Evolutionary conservation across 768 basidiomycete genomes (phyloP).

Genomic region (Kwoniella europaea): DNA sequence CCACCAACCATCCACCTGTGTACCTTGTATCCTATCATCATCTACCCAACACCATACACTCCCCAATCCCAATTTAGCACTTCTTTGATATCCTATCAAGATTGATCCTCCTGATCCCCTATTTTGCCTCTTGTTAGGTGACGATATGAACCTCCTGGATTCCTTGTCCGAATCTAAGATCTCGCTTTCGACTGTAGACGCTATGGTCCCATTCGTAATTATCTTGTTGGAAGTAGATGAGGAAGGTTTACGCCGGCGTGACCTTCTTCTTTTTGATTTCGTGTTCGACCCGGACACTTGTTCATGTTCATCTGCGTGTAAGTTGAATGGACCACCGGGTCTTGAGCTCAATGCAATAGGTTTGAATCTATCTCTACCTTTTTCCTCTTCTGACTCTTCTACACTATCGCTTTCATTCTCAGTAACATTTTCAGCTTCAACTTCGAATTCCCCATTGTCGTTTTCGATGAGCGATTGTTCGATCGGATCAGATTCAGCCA

Average conservation of each 20-base stretch:
- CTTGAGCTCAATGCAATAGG: slow-evolving; percentile 22
- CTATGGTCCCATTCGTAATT: neutral
- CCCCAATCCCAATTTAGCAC: slow-evolving; percentile 40
- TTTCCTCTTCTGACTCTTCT: slow-evolving; percentile 5
- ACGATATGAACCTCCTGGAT: neutral
- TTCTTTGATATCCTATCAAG: slow-evolving; percentile 41
- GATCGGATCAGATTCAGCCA: slow-evolving; percentile 20
- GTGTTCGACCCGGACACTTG: too few relatives aligned
- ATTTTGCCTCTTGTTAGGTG: neutral
- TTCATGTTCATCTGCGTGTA: slow-evolving; percentile 14
- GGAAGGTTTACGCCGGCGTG: neutral
- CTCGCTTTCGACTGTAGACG: neutral
- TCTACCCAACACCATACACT: slow-evolving; percentile 51
- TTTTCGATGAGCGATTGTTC: neutral
- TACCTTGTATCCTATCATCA: slow-evolving; percentile 28
- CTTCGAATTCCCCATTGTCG: neutral
- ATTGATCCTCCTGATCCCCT: slow-evolving; percentile 30
- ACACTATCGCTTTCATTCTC: neutral
- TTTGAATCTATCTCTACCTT: slow-evolving; percentile 13
- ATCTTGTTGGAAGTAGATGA: neutral
- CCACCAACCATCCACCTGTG: slow-evolving; percentile 48
- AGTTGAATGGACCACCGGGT: slow-evolving; percentile 26
- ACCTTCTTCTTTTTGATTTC: neutral
- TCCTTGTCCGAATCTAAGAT: neutral
- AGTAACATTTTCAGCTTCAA: slow-evolving; percentile 5